Conservation (phyloP, 2,329 filamentous ascomycete species). For the Gaeumannomyces sp. region DNA sequence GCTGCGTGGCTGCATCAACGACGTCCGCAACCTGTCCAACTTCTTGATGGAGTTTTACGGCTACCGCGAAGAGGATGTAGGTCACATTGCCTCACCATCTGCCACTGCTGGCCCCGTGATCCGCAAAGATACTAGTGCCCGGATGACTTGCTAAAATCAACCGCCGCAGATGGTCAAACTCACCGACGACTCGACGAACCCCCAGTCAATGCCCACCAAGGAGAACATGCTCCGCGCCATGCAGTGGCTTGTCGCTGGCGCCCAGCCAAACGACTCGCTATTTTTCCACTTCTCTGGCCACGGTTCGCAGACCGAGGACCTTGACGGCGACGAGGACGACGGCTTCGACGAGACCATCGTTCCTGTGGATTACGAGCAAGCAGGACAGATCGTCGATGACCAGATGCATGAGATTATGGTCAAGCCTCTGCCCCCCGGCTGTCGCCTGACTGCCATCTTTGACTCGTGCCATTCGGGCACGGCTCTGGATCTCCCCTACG, state of each 20-base stretch:
- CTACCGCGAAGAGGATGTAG: slow-evolving; percentile 76
- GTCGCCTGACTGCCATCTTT: slow-evolving; percentile 56
- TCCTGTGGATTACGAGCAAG: slow-evolving; percentile 74
- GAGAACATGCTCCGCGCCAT: slow-evolving; percentile 91
- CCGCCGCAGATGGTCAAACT: slow-evolving; percentile 69
- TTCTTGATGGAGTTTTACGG: slow-evolving; percentile 86
- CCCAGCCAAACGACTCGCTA: slow-evolving; percentile 83
- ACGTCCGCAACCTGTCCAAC: slow-evolving; percentile 92
- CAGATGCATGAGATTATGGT: slow-evolving; percentile 75
- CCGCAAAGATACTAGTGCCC: too few species aligned
- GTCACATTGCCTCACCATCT: too few species aligned
- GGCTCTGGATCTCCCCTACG: slow-evolving; percentile 59
- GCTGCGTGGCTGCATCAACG: slow-evolving; percentile 90
- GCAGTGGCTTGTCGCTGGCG: slow-evolving; percentile 97
- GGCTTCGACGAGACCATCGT: slow-evolving; percentile 82
- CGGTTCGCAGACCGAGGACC: slow-evolving; percentile 71
- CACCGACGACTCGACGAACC: slow-evolving; percentile 94
- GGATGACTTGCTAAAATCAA: too few species aligned
- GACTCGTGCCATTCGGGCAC: slow-evolving; percentile 64
- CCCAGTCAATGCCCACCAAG: slow-evolving; percentile 85
- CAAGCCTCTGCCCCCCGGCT: slow-evolving; percentile 46
- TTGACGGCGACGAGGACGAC: slow-evolving; percentile 75
- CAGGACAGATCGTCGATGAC: slow-evolving; percentile 75
- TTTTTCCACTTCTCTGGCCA: slow-evolving; percentile 97
- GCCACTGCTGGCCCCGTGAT: too few species aligned